Evolutionary conservation across 352 stramenopile species (phyloP), one percentile per base, ranked within the genome.

Genomic region (Hyaloperonospora brassicae): DNA sequence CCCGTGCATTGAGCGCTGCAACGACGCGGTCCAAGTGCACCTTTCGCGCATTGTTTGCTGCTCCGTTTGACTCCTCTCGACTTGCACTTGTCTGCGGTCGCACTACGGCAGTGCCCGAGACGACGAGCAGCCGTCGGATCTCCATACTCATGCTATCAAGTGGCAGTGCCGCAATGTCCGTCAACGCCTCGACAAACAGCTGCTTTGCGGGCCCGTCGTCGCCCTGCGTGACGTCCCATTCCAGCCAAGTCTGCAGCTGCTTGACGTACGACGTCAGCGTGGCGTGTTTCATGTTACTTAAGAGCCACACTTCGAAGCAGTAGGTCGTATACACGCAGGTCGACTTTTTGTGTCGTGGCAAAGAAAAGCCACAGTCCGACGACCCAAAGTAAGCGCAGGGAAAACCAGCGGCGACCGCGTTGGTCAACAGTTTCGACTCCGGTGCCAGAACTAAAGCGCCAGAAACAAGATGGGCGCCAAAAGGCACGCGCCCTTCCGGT

Each of bases 101-200:
- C 30, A 14, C 31, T 21, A 27, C 14, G n/a, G 58, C 38, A 21
- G 9, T 30, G 35, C 35, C 47, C 5, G 45, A 48, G 23, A 58
- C 65, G 1, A 90, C 76, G 23, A 88, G 45, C 1, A 90, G 54
- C 3, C 76, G 70, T 1, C 79, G 75, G 24, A 84, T 68, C 50
- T 90, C 79, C 79, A 90, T 90, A 39, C 65, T 84, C 24, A 85
- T 69, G 38, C 72, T 80, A 47, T 88, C 76, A 14, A 83, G 30
- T 27, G 79, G 70, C 50, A 90, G 55, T 24, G 77, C 79, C 5
- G 79, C 77, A 57, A 90, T 77, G 64, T 83, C 72, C 8, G 79
- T 90, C 22, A 88, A 67, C 22, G 77, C 79, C 38, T 88, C 76
- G 14, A 85, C 71, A 42, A 90, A 90, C 23, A 61, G 48, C 40